phyloP scores from a whole-genome alignment of 805 yeast species.

The Wickerhamiella domercqiae region DNA sequence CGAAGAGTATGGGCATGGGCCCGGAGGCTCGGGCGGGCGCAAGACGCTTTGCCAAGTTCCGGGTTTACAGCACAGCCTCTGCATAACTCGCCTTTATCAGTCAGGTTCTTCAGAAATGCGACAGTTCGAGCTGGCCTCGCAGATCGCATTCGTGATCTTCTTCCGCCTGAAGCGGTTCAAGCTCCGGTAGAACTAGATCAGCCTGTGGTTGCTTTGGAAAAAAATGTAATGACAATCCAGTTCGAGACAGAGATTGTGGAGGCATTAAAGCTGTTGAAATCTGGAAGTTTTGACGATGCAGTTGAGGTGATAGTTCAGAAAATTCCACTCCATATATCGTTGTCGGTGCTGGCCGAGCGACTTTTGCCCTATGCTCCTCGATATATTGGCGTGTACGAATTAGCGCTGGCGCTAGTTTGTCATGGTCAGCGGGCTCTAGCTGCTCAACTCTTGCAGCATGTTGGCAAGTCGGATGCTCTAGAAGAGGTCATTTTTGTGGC shows the following conservation, averaged over 20 bases:
- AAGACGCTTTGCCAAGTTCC: too few relatives aligned
- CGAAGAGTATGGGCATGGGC: neutral
- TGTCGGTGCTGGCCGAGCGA: slow-evolving; percentile 9
- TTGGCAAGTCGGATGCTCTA: neutral
- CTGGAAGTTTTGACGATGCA: slow-evolving; percentile 5
- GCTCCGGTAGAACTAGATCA: too few relatives aligned
- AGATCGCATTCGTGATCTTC: slow-evolving; percentile 9
- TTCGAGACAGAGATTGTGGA: slow-evolving; percentile 6
- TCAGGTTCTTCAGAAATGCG: too few relatives aligned
- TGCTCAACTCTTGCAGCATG: slow-evolving; percentile 9
- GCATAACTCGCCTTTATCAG: too few relatives aligned
- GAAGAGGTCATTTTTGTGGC: neutral
- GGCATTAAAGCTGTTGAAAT: slow-evolving; percentile 3
- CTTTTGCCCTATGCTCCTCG: slow-evolving; percentile 7
- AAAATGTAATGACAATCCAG: neutral
- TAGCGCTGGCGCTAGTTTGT: slow-evolving; percentile 9
- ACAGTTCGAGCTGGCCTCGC: too few relatives aligned
- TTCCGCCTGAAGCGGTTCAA: slow-evolving; percentile 9
- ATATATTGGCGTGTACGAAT: slow-evolving; percentile 8
- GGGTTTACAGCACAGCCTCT: too few relatives aligned
- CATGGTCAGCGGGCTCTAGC: slow-evolving; percentile 13
- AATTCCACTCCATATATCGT: slow-evolving; percentile 10
- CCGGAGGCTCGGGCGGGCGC: too few relatives aligned
- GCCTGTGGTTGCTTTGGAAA: neutral
- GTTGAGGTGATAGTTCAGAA: slow-evolving; percentile 6